Conservation (phyloP, 768 basidiomycete genomes). For the Exsudoporus frostii region DNA sequence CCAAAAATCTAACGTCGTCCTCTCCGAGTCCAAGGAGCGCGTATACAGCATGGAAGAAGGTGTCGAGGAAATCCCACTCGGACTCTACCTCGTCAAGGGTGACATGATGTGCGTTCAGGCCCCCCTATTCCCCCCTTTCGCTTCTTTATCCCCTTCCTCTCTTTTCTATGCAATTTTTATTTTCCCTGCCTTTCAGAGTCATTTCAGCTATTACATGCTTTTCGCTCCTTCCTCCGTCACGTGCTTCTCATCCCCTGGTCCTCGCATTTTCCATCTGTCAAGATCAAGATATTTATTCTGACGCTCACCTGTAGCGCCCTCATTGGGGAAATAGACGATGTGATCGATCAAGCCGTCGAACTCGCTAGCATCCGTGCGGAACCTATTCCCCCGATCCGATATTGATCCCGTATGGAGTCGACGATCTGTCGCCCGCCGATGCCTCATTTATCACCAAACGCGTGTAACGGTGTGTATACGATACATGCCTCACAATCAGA, state of each 20-base stretch:
- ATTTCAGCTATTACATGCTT: background rate
- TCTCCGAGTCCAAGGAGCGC: conserved; percentile 91
- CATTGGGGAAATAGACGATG: conserved; percentile 84
- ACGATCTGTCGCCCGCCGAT: background rate
- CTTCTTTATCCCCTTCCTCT: background rate
- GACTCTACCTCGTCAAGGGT: conserved; percentile 95
- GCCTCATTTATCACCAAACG: background rate
- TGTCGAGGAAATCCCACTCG: conserved; percentile 91
- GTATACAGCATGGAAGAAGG: conserved; percentile 89
- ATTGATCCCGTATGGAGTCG: conserved; percentile 36
- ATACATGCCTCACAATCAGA: background rate
- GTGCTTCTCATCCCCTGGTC: background rate
- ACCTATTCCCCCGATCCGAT: conserved; percentile 79
- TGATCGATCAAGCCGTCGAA: conserved; percentile 71
- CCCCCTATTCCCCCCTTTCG: background rate
- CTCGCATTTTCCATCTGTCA: background rate
- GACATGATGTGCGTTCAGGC: conserved; percentile 84
- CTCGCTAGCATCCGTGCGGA: conserved; percentile 81
- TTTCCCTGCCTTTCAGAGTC: background rate
- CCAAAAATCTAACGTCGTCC: conserved; percentile 93
- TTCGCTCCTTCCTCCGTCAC: background rate
- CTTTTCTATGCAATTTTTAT: background rate
- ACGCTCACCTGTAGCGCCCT: conserved; percentile 48
- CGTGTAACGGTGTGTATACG: background rate
- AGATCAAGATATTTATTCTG: conserved; percentile 1